A percentile compares a stretch with the other conserved stretches of the same genome.
Evolutionary conservation across 768 basidiomycete species (phyloP).

Genomic region (Exidia glandulosa): DNA sequence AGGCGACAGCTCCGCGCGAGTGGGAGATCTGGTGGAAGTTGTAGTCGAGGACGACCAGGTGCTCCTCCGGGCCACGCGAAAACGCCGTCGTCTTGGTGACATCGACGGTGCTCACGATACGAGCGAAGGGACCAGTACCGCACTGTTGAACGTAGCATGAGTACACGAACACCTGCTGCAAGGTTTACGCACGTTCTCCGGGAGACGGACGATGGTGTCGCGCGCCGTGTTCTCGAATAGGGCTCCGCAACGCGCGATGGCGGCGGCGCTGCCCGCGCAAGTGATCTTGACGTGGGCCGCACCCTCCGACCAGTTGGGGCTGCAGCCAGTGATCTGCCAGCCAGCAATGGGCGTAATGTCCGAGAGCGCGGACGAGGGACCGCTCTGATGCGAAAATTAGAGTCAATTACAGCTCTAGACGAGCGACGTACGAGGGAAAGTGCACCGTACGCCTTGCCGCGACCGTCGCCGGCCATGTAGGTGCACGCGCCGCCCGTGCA

Average conservation of each 20-base stretch:
- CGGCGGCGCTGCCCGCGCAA: neutral
- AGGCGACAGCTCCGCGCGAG: neutral
- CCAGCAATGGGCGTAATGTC: conserved; percentile 37
- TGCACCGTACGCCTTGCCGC: neutral
- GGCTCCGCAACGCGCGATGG: conserved; percentile 22
- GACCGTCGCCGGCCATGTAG: conserved; percentile 18
- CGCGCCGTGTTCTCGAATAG: conserved; percentile 26
- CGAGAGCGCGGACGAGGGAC: conserved; percentile 9
- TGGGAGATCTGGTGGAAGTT: conserved; percentile 18
- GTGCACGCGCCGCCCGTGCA: conserved; percentile 29
- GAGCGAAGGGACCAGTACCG: conserved; percentile 5
- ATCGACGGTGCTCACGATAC: neutral
- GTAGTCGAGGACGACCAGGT: conserved; percentile 30
- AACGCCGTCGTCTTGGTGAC: too few species aligned
- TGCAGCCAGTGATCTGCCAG: conserved; percentile 40
- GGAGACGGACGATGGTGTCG: conserved; percentile 41
- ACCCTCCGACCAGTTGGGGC: conserved; percentile 16
- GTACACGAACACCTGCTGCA: neutral
- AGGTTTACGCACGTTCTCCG: conserved; percentile 31
- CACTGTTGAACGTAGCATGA: neutral
- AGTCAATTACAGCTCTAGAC: neutral
- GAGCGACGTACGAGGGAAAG: conserved; percentile 1
- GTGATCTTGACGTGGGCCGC: neutral
- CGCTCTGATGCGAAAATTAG: neutral
- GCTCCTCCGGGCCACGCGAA: conserved; percentile 22